A percentile compares a stretch with the other conserved stretches of the same genome.
Conservation (phyloP, 164 flowering plant species). For the grape (Vitis vinifera) region ASM3070453v1 NC_081821.1:5814001-5814500, state of each 20-base stretch:
- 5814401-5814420: constrained; percentile 87
- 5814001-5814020: no score
- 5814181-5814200: constrained; percentile 50
- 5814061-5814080: no score
- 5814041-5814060: no score
- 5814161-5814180: no score
- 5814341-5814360: constrained; percentile 69
- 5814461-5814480: not conserved
- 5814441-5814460: not conserved
- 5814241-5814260: constrained; percentile 92
- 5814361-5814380: constrained; percentile 83
- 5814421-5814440: constrained; percentile 79
- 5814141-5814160: no score
- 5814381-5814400: constrained; percentile 96
- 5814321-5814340: constrained; percentile 68
- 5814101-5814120: no score
- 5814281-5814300: constrained; percentile 89
- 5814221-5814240: constrained; percentile 75
- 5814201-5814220: constrained; percentile 83
- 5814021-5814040: no score
- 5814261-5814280: constrained; percentile 89
- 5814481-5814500: no score
- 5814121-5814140: no score
- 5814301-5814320: constrained; percentile 68
- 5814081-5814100: no score